phyloP scores from a whole-genome alignment of 495 filamentous ascomycete species.

The Letharia columbiana region DNA sequence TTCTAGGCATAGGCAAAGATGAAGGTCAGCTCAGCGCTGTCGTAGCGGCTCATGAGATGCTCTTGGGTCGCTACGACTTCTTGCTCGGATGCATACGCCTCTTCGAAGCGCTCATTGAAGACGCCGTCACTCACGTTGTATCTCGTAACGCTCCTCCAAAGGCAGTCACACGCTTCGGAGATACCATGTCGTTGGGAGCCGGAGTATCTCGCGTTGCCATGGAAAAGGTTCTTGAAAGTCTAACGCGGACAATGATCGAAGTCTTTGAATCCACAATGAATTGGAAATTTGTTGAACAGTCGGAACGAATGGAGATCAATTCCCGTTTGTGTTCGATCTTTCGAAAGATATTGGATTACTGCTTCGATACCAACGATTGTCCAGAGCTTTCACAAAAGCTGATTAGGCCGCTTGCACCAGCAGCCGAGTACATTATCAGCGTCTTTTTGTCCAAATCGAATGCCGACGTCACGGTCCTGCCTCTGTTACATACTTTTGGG shows the following conservation, averaged over 20 bases:
- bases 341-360: conserved; percentile 58
- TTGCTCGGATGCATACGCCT: conserved; percentile 61
- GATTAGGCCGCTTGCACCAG: conserved; percentile 54
- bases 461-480: conserved; percentile 64
- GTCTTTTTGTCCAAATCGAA: conserved; percentile 62
- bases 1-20: conserved; percentile 64
- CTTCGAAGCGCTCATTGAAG: conserved; percentile 67
- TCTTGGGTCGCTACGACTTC: conserved; percentile 66
- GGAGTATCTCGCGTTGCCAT: conserved; percentile 71
- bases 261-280: conserved; percentile 70
- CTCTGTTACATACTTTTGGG: conserved; percentile 61
- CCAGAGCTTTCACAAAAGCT: conserved; percentile 47
- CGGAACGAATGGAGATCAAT: conserved; percentile 56
- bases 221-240: conserved; percentile 59
- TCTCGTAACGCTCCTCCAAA: conserved; percentile 54
- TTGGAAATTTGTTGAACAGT: conserved; percentile 67
- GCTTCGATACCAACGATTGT: conserved; percentile 61
- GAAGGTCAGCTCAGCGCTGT: conserved; percentile 66
- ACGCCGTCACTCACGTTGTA: conserved; percentile 63
- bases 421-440: conserved; percentile 66
- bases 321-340: conserved; percentile 56
- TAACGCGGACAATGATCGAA: conserved; percentile 65
- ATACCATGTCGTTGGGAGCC: conserved; percentile 49
- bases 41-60: conserved; percentile 65
- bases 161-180: conserved; percentile 42